Conservation (phyloP, 352 stramenopile genomes). For the Pythium dissotocum region DNA sequence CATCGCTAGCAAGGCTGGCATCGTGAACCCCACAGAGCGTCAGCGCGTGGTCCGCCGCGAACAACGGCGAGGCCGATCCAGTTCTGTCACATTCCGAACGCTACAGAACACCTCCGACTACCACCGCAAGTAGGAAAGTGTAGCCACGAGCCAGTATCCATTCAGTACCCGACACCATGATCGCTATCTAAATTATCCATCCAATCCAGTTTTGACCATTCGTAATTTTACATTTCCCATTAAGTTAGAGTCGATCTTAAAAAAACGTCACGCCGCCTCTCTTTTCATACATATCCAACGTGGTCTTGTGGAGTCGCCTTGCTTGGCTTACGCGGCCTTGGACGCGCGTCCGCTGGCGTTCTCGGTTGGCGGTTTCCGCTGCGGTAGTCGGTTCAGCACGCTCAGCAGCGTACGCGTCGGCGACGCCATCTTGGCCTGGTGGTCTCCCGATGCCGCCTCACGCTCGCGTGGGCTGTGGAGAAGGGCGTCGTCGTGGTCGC, state of each 20-base stretch:
- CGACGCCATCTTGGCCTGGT: constrained; percentile 7
- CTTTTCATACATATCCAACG: neutral
- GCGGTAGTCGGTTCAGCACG: constrained; percentile 20
- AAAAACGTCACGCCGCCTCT: neutral
- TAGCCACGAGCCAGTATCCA: too few species aligned
- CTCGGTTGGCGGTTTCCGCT: constrained; percentile 10
- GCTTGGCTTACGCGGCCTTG: constrained; percentile 3
- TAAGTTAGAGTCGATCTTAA: neutral
- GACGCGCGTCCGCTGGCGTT: neutral
- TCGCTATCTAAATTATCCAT: too few species aligned
- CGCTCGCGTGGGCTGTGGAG: constrained; percentile 5
- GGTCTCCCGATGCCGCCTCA: neutral
- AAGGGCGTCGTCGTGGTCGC: constrained; percentile 14
- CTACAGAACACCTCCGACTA: neutral
- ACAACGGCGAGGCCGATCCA: constrained; percentile 2
- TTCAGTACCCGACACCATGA: too few species aligned
- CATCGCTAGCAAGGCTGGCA: constrained; percentile 17
- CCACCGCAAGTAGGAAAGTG: too few species aligned
- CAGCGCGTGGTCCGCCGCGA: constrained; percentile 13
- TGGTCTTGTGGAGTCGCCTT: neutral
- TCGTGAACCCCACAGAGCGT: constrained; percentile 2
- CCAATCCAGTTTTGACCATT: too few species aligned
- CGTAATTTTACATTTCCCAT: neutral
- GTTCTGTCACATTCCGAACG: neutral
- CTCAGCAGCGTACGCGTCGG: constrained; percentile 19